A percentile compares a stretch with the other conserved stretches of the same genome.
These are phyloP conservation scores for Akanthomyces muscarius DNA, from an alignment of 2,329 filamentous ascomycete genomes.

Conservation along the genomic window DNA sequence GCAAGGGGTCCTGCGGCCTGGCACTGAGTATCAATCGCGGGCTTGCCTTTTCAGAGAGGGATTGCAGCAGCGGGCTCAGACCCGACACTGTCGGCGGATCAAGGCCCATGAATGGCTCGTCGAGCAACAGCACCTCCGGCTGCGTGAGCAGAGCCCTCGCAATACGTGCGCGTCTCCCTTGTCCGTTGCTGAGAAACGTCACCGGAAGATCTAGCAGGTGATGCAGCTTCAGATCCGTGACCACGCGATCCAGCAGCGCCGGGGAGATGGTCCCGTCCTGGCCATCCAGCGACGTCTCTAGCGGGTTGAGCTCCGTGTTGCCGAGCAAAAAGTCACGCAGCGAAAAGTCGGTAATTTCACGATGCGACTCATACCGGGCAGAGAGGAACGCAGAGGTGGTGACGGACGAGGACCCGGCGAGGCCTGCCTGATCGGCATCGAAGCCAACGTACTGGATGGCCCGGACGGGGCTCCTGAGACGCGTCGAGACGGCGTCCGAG, in stretches of 20 bases:
- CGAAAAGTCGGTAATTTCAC: conserved; percentile 84
- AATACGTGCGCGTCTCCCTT: conserved; percentile 81
- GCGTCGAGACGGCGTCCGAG: conserved; percentile 52
- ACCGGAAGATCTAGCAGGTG: conserved; percentile 76
- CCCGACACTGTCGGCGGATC: conserved; percentile 76
- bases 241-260: conserved; percentile 56
- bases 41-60: conserved; percentile 59
- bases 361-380: conserved; percentile 81
- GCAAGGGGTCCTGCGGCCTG: conserved; percentile 80
- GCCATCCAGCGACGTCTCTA: conserved; percentile 38
- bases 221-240: conserved; percentile 64
- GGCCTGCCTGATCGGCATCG: conserved; percentile 62
- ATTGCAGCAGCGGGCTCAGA: conserved; percentile 66
- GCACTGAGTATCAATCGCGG: conserved; percentile 75
- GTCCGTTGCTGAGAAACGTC: conserved; percentile 87
- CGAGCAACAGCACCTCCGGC: conserved; percentile 79
- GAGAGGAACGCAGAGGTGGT: conserved; percentile 77
- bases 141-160: conserved; percentile 75
- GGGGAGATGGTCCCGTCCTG: conserved; percentile 47
- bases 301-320: conserved; percentile 76
- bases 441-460: conserved; percentile 92
- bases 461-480: conserved; percentile 54
- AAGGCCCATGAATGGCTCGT: conserved; percentile 95
- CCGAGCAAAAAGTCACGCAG: conserved; percentile 76
- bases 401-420: conserved; percentile 48